phyloP scores from a whole-genome alignment of 2,329 filamentous ascomycete genomes.

The Fusarium armeniacum region DNA sequence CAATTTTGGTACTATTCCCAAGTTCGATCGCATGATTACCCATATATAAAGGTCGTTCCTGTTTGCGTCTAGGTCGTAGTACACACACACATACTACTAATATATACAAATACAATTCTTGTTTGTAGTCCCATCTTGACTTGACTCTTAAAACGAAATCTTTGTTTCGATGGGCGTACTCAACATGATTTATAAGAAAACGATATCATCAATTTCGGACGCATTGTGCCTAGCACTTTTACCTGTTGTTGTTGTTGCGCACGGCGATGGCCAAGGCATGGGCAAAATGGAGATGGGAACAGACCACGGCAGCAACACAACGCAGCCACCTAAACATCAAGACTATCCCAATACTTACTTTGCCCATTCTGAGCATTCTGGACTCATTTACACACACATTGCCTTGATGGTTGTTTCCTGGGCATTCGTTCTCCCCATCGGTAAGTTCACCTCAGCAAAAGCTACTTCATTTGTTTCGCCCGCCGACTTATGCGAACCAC shows the following conservation, averaged over 20 bases:
- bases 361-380: slow-evolving; percentile 64
- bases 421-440: slow-evolving; percentile 79
- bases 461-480: not conserved
- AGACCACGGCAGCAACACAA: slow-evolving; percentile 23
- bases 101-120: slow-evolving; percentile 2
- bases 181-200: slow-evolving; percentile 15
- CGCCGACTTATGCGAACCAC: slow-evolving; percentile 27
- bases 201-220: not conserved
- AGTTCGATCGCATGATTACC: slow-evolving; percentile 23
- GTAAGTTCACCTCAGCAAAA: slow-evolving; percentile 62
- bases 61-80: not conserved
- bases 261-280: slow-evolving; percentile 36
- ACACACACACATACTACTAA: not conserved
- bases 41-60: slow-evolving; percentile 1
- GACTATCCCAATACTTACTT: slow-evolving; percentile 70
- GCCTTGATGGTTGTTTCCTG: slow-evolving; percentile 78
- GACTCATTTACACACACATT: slow-evolving; percentile 78
- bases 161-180: not conserved
- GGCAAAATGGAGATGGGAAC: slow-evolving; percentile 22
- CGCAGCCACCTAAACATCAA: slow-evolving; percentile 48
- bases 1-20: slow-evolving; percentile 12
- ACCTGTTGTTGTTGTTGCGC: slow-evolving; percentile 43
- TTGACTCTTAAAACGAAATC: not conserved
- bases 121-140: slow-evolving; percentile 4
- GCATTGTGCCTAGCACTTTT: slow-evolving; percentile 30